phyloP scores from a whole-genome alignment of 129 eudicot species.

The Saussurea involucrata region DNA sequence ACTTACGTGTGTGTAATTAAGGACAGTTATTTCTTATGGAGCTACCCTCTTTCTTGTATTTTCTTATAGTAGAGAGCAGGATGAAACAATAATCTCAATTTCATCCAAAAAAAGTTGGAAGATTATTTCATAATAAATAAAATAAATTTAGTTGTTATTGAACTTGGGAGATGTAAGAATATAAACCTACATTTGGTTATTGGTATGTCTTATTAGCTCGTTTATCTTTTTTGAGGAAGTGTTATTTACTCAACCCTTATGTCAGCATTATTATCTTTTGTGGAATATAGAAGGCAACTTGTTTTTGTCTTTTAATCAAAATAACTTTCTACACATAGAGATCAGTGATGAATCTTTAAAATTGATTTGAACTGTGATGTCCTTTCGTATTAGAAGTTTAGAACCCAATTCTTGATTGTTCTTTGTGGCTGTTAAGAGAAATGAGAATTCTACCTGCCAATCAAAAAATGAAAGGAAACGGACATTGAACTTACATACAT shows the following conservation, averaged over 20 bases:
- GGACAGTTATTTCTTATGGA: too few species aligned
- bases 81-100: too few species aligned
- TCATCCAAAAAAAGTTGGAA: background rate
- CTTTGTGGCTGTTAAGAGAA: background rate
- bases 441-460: background rate
- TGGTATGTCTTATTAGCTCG: background rate
- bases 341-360: background rate
- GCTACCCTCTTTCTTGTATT: background rate
- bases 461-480: background rate
- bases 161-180: background rate
- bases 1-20: background rate
- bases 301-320: background rate
- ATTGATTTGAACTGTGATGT: background rate
- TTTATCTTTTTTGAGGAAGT: background rate
- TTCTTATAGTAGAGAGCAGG: background rate
- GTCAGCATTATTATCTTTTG: background rate
- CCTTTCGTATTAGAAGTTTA: background rate
- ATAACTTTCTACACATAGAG: background rate
- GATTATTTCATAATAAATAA: background rate
- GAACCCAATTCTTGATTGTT: background rate
- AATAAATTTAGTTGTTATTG: background rate
- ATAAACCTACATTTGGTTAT: background rate
- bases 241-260: background rate
- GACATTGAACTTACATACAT: background rate
- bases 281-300: background rate